Percentiles rank a stretch among this genome's conserved stretches.
phyloP scores from a whole-genome alignment of 2,329 filamentous ascomycete genomes.

The Bipolaris oryzae region DNA sequence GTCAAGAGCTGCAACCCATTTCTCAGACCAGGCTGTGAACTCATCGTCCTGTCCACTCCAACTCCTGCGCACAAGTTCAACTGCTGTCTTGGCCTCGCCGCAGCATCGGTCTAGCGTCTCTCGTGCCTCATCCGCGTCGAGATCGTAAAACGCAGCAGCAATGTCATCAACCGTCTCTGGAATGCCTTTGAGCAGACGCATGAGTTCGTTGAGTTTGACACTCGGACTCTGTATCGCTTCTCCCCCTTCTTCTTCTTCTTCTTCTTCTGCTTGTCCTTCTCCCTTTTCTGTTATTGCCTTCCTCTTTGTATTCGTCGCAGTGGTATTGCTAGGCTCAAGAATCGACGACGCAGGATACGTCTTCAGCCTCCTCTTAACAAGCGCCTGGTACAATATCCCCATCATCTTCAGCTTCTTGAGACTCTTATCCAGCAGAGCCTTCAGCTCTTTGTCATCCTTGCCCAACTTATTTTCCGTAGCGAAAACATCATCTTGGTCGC shows the following conservation, averaged over 20 bases:
- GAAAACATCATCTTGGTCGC: constrained; percentile 67
- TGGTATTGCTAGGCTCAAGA: constrained; percentile 7
- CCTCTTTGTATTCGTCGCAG: background rate
- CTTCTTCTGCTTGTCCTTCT: background rate
- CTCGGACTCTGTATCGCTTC: constrained; percentile 21
- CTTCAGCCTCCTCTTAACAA: constrained; percentile 72
- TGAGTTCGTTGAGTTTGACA: constrained; percentile 59
- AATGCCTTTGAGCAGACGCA: constrained; percentile 63
- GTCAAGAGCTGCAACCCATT: constrained; percentile 57
- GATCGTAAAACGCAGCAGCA: constrained; percentile 73
- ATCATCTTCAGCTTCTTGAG: constrained; percentile 71
- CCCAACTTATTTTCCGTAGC: constrained; percentile 63
- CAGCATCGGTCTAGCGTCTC: constrained; percentile 65
- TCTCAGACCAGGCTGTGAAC: constrained; percentile 77
- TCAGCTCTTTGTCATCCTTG: constrained; percentile 68
- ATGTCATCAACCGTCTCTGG: constrained; percentile 74
- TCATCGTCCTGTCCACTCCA: constrained; percentile 74
- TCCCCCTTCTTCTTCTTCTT: background rate
- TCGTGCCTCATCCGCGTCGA: constrained; percentile 66
- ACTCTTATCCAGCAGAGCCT: constrained; percentile 67
- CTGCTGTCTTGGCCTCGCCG: constrained; percentile 62
- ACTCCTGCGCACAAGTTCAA: constrained; percentile 61
- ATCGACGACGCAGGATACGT: constrained; percentile 50
- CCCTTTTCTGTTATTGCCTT: background rate
- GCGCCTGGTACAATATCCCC: constrained; percentile 70